Conservation (phyloP, 2,329 filamentous ascomycete species). For the Phyllosticta citribraziliensis region DNA sequence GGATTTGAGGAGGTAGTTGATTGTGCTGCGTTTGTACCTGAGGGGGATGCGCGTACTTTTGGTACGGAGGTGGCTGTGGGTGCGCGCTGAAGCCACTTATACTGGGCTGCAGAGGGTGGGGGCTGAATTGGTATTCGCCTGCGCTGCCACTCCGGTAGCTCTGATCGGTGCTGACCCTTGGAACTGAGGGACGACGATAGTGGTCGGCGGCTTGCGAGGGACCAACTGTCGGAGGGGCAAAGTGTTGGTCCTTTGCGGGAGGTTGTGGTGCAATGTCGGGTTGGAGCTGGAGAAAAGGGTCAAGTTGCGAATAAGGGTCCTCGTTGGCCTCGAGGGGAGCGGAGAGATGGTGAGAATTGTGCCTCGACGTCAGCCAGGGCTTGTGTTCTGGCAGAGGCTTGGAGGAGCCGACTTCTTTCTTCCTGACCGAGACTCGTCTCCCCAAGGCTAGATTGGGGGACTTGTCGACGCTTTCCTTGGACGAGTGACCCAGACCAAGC, state of each 20-base stretch:
- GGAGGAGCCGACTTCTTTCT: constrained; percentile 18
- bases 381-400: constrained; percentile 11
- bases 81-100: constrained; percentile 5
- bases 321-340: constrained; percentile 29
- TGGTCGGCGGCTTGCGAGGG: background rate
- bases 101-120: constrained; percentile 23
- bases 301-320: constrained; percentile 18
- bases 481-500: constrained; percentile 8
- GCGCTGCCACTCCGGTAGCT: constrained; percentile 23
- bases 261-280: constrained; percentile 22
- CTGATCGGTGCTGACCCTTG: constrained; percentile 29
- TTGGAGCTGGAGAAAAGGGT: constrained; percentile 27
- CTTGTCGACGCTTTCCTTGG: constrained; percentile 21
- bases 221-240: constrained; percentile 1
- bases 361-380: constrained; percentile 12
- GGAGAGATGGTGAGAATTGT: constrained; percentile 25
- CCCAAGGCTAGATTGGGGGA: constrained; percentile 22
- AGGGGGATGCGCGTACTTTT: constrained; percentile 2
- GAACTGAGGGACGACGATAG: constrained; percentile 13
- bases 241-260: constrained; percentile 27
- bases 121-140: constrained; percentile 32
- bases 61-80: constrained; percentile 6
- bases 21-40: constrained; percentile 7
- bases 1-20: constrained; percentile 15
- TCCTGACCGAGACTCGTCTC: constrained; percentile 26